Percentiles rank a stretch among this genome's conserved stretches.
Conservation (phyloP, 2,329 filamentous ascomycete genomes). For the Verticillium albo-atrum region DNA sequence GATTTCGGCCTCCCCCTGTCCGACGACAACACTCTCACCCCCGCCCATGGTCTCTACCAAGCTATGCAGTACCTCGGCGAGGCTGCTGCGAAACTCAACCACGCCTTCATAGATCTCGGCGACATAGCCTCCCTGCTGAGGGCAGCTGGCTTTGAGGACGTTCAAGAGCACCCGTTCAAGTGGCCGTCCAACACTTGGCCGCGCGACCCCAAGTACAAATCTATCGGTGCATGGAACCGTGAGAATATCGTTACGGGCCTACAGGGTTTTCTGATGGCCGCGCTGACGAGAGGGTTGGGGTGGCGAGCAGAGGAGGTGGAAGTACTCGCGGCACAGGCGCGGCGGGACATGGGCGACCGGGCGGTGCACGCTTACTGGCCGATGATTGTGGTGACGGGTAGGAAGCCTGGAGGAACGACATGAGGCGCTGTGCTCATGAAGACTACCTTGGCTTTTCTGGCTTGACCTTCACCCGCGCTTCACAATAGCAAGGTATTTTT, state of each 20-base stretch:
- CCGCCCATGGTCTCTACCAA: conserved; percentile 9
- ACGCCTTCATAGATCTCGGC: conserved; percentile 8
- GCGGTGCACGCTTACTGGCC: conserved; percentile 26
- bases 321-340: conserved; percentile 17
- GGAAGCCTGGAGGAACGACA: neutral
- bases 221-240: conserved; percentile 26
- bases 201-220: conserved; percentile 25
- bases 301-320: conserved; percentile 26
- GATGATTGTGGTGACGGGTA: conserved; percentile 23
- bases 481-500: no score
- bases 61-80: conserved; percentile 20
- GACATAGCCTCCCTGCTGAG: conserved; percentile 35
- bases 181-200: conserved; percentile 35
- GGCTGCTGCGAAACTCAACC: conserved; percentile 7
- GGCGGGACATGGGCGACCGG: conserved; percentile 18
- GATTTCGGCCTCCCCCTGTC: conserved; percentile 32
- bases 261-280: conserved; percentile 29
- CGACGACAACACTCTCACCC: conserved; percentile 33
- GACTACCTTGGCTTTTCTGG: no score
- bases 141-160: conserved; percentile 64
- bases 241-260: conserved; percentile 26
- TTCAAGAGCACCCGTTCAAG: conserved; percentile 34
- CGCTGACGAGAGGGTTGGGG: conserved; percentile 29
- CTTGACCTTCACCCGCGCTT: no score
- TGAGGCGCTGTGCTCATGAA: no score